phyloP scores from a whole-genome alignment of 129 eudicot species.

The Pseudognaphalium luteoalbum region DNA sequence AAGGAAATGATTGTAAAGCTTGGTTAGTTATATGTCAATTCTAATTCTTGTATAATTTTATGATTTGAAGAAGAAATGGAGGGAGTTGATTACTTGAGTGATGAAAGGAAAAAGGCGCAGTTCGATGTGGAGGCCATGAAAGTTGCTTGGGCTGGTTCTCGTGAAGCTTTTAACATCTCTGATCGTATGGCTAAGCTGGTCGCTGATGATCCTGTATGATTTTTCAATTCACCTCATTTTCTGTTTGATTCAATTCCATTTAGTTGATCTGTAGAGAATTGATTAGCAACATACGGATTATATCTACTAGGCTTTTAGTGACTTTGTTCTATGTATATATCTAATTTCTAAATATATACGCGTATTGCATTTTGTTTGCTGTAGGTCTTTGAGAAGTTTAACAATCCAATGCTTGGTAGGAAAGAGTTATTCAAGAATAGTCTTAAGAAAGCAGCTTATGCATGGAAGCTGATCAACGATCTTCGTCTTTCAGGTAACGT shows the following conservation, averaged over 20 bases:
- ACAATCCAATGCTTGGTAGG: slow-evolving; percentile 66
- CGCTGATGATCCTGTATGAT: slow-evolving; percentile 73
- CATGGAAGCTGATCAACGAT: slow-evolving; percentile 71
- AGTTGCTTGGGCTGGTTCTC: slow-evolving; percentile 64
- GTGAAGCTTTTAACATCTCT: slow-evolving; percentile 46
- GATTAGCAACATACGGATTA: too few relatives aligned
- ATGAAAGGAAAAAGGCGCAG: slow-evolving; percentile 30
- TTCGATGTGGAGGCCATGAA: slow-evolving; percentile 43
- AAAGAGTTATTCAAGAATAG: slow-evolving; percentile 86
- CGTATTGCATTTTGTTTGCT: slow-evolving; percentile 17
- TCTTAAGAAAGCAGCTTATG: slow-evolving; percentile 76
- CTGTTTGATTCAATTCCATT: background rate
- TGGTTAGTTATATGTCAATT: too few relatives aligned
- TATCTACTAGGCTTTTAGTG: too few relatives aligned
- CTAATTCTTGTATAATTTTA: too few relatives aligned
- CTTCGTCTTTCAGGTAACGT: slow-evolving; percentile 64
- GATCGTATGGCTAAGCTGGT: slow-evolving; percentile 91
- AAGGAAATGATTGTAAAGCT: too few relatives aligned
- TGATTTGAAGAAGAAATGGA: slow-evolving; percentile 29
- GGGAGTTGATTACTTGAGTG: slow-evolving; percentile 35
- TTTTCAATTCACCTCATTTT: background rate
- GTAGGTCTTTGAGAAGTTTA: slow-evolving; percentile 79
- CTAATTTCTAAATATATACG: background rate
- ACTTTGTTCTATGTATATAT: too few relatives aligned
- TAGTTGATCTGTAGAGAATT: background rate